Evolutionary conservation across 345 rosid genomes (phyloP).

Genomic region (Citrus sinensis): DVS_A1.0 CM039167.1:6798501-6799000

Average conservation of each 20-base stretch:
- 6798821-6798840: conserved; percentile 88
- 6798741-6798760: conserved; percentile 99
- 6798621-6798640: conserved; percentile 90
- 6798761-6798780: conserved; percentile 98
- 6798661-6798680: conserved; percentile 90
- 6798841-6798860: conserved; percentile 98
- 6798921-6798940: conserved; percentile 94
- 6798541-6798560: conserved; percentile 89
- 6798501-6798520: conserved; percentile 13
- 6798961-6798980: conserved; percentile 99
- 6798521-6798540: conserved; percentile 89
- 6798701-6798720: conserved; percentile 95
- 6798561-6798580: conserved; percentile 98
- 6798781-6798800: conserved; percentile 90
- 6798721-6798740: conserved; percentile 92
- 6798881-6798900: conserved; percentile 96
- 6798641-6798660: conserved; percentile 87
- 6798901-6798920: conserved; percentile 96
- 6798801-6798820: conserved; percentile 90
- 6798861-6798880: conserved; percentile 98
- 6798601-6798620: conserved; percentile 86
- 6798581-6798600: conserved; percentile 92
- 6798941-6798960: conserved; percentile 85
- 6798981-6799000: conserved; percentile 92
- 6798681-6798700: conserved; percentile 92